These are phyloP conservation scores for Sambucus nigra DNA, from an alignment of 129 eudicot species.

Conservation along the genomic window DNA sequence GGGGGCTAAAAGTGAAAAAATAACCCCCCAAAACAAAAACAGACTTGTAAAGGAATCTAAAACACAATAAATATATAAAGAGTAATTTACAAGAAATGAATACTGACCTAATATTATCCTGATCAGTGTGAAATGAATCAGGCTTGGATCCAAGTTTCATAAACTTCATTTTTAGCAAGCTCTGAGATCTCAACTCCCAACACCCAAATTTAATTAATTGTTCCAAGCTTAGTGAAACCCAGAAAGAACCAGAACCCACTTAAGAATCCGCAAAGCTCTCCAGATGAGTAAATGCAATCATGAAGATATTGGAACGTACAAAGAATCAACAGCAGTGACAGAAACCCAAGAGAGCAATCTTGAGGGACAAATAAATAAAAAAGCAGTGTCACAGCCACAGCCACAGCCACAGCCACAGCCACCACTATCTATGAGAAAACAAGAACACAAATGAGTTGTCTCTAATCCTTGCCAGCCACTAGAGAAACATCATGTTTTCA, in stretches of 20 bases:
- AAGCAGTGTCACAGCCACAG: slow-evolving; percentile 26
- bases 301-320: slow-evolving; percentile 1
- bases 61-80: neutral
- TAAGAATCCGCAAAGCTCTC: neutral
- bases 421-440: neutral
- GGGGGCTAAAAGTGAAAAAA: too few relatives aligned
- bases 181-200: slow-evolving; percentile 5
- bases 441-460: slow-evolving; percentile 71
- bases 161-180: slow-evolving; percentile 61
- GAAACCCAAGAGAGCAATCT: neutral
- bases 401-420: slow-evolving; percentile 26
- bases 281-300: neutral
- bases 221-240: neutral
- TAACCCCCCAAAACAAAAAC: neutral
- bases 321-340: slow-evolving; percentile 16
- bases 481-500: slow-evolving; percentile 59
- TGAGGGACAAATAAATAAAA: slow-evolving; percentile 20
- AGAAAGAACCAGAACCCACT: slow-evolving; percentile 7
- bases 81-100: neutral
- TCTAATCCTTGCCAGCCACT: slow-evolving; percentile 69
- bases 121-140: slow-evolving; percentile 64
- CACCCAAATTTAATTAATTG: neutral
- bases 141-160: slow-evolving; percentile 93
- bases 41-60: neutral
- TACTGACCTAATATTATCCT: slow-evolving; percentile 60